Evolutionary conservation across 202 grass and related monocot genomes (phyloP), one percentile per base, ranked within the genome.

Genomic region (Brachypodium distachyon): DNA sequence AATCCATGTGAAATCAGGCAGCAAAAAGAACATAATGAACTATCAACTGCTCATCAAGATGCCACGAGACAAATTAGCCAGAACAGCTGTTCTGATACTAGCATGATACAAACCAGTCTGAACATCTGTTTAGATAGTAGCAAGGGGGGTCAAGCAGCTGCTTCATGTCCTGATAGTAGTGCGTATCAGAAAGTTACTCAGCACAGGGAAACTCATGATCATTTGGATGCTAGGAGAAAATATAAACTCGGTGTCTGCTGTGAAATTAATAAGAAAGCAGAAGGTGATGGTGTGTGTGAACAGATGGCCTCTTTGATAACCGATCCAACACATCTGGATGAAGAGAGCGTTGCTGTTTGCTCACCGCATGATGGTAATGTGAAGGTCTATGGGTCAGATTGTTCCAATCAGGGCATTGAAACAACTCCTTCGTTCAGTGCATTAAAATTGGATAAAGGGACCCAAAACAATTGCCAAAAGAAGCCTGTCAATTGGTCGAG

Each of bases 401-500:
- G 9, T 75, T 67, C 52, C 57, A 76, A 88, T 81, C 74, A 80
- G 31, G 19, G 21, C 21, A 25, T 51, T 74, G 49, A 28, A 54
- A 43, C 5, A 74, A 61, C 60, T 74, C 34, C 55, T 80, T 2
- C 40, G 33, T 59, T 40, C 2, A 16, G 61, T 65, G 57, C 12
- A 0, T 32, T 32, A 38, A 29, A 54, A 32, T 48, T 78, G 17
- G 65, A 67, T 69, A 28, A 73, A 61, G 50, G 71, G 41, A 22
- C 61, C 62, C 32, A 19, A 83, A 39, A 71, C 32, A 58, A 25
- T n/a, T 83, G 17, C 33, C 49, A 3, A 26, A 46, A 76, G n/a
- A 48, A 61, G 16, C 22, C 21, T 44, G 13, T 62, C 41, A 25
- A 40, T 22, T 34, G 40, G 26, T 70, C 67, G 19, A 36, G 61